These are phyloP conservation scores for Dendrostoma leiphaemia DNA, from an alignment of 2,329 filamentous ascomycete species.

Conservation along the genomic window DNA sequence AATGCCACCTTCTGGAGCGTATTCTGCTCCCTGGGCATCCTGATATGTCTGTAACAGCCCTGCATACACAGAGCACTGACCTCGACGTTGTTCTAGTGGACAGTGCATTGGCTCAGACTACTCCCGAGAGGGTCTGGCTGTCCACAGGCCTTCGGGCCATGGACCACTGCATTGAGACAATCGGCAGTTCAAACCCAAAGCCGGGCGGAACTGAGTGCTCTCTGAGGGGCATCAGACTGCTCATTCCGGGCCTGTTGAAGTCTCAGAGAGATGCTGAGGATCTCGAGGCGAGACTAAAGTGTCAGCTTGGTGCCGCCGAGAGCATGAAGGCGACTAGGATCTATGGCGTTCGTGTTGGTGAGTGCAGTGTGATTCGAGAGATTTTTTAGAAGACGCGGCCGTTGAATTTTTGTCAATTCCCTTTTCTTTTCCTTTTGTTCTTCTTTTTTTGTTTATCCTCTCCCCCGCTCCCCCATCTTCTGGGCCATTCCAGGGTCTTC, in stretches of 20 bases:
- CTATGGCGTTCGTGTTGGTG: constrained; percentile 32
- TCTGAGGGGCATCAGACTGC: constrained; percentile 32
- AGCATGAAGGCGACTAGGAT: constrained; percentile 42
- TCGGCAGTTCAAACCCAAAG: constrained; percentile 36
- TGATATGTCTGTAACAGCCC: no score
- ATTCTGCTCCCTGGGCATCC: no score
- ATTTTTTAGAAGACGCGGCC: no score
- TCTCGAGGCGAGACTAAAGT: constrained; percentile 38
- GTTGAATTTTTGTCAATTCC: no score
- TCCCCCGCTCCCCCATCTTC: background rate
- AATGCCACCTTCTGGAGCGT: no score
- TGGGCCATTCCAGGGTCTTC: no score
- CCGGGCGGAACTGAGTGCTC: constrained; percentile 33
- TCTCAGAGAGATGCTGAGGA: constrained; percentile 34
- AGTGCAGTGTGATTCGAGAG: no score
- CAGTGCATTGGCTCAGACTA: constrained; percentile 42
- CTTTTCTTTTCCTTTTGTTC: background rate
- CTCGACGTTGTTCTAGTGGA: no score
- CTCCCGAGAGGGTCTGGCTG: constrained; percentile 48
- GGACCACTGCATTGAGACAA: constrained; percentile 53
- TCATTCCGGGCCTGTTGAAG: constrained; percentile 41
- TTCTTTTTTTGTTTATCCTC: background rate
- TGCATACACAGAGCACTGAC: no score
- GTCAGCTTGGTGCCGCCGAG: constrained; percentile 45
- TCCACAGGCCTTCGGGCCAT: constrained; percentile 50